A percentile compares a stretch with the other conserved stretches of the same genome.
Conservation (phyloP, 106 monocot genomes). For the Narthecium ossifragum region DNA sequence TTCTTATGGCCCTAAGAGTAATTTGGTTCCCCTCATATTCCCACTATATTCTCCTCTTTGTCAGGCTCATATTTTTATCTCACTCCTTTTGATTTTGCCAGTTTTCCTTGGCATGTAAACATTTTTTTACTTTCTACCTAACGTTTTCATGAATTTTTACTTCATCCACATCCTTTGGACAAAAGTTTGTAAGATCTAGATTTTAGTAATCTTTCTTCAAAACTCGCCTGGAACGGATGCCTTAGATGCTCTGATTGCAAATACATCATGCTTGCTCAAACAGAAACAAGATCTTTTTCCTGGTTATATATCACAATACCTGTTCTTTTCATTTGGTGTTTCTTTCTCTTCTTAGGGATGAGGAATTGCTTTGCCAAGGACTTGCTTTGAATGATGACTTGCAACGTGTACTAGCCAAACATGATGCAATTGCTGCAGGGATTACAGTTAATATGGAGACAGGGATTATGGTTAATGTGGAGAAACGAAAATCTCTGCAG, state of each 20-base stretch:
- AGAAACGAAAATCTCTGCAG: conserved; percentile 19
- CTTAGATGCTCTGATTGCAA: background rate
- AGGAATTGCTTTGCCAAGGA: conserved; percentile 28
- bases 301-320: background rate
- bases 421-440: conserved; percentile 38
- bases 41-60: too few relatives aligned
- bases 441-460: conserved; percentile 13
- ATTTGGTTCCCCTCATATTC: too few relatives aligned
- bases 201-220: background rate
- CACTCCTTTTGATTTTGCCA: background rate
- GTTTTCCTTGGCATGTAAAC: background rate
- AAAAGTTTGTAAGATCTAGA: background rate
- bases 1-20: background rate
- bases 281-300: background rate
- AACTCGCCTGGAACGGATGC: background rate
- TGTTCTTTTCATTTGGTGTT: too few relatives aligned
- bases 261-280: background rate
- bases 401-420: conserved; percentile 33
- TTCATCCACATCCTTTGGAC: background rate
- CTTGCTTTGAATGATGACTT: conserved; percentile 40
- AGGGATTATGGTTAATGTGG: conserved; percentile 9
- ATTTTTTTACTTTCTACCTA: background rate
- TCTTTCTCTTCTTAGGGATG: conserved; percentile 16
- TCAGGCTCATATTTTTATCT: background rate
- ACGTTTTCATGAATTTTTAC: background rate